Percentiles rank a stretch among this genome's conserved stretches.
These are phyloP conservation scores for Phialophora verrucosa DNA, from an alignment of 2,329 filamentous ascomycete species.

Conservation along the genomic window DNA sequence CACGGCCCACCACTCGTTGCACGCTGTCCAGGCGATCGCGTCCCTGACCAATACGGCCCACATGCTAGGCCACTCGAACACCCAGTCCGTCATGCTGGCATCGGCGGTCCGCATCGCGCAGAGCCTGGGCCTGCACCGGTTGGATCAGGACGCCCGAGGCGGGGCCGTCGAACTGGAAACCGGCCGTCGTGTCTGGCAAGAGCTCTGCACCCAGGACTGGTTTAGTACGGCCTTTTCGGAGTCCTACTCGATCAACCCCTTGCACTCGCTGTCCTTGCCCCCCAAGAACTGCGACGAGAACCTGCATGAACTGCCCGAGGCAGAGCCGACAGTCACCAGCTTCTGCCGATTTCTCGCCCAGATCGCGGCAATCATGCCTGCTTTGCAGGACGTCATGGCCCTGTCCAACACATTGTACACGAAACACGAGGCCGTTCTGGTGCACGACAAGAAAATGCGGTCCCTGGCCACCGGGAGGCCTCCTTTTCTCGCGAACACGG, in stretches of 20 bases:
- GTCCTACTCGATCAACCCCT: conserved; percentile 47
- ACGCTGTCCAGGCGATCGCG: conserved; percentile 55
- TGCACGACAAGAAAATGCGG: conserved; percentile 49
- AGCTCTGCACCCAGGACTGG: conserved; percentile 52
- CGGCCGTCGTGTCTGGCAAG: conserved; percentile 49
- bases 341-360: conserved; percentile 49
- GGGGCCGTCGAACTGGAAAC: conserved; percentile 43
- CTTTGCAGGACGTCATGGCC: conserved; percentile 48
- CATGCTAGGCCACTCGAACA: conserved; percentile 56
- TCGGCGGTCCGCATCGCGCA: conserved; percentile 55
- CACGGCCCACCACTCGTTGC: conserved; percentile 50
- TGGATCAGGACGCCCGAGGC: conserved; percentile 40
- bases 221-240: conserved; percentile 50
- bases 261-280: conserved; percentile 45
- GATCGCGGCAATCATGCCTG: conserved; percentile 47
- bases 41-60: conserved; percentile 57
- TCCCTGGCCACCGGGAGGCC: conserved; percentile 44
- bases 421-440: conserved; percentile 50
- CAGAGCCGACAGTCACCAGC: conserved; percentile 43
- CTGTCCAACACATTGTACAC: conserved; percentile 46
- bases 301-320: conserved; percentile 29
- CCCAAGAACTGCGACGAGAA: conserved; percentile 49
- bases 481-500: conserved; percentile 44
- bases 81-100: conserved; percentile 54
- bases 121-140: conserved; percentile 53